Conservation (phyloP, 306 rosid genomes). For the Sechiopsis laciniata region DNA sequence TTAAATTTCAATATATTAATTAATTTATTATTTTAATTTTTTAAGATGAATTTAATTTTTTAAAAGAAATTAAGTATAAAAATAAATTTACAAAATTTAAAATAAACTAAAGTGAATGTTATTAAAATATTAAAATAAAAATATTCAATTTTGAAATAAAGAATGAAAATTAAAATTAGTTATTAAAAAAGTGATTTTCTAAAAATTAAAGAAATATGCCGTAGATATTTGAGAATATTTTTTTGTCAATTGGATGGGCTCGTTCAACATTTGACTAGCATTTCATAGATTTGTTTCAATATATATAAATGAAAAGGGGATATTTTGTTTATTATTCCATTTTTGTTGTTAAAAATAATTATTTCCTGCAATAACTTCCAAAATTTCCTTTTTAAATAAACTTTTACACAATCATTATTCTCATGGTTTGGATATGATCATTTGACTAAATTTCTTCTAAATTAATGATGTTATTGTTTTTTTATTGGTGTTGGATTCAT, state of each 20-base stretch:
- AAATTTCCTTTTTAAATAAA: not conserved
- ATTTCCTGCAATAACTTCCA: not conserved
- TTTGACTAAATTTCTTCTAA: not conserved
- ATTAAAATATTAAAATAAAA: no score
- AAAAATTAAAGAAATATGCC: not conserved
- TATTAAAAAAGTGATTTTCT: no score
- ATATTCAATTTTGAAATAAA: no score
- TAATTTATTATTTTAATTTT: no score
- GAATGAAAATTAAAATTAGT: no score
- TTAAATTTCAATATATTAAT: no score
- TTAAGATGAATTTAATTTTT: no score
- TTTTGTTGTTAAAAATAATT: not conserved
- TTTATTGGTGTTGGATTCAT: not conserved
- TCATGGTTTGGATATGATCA: not conserved
- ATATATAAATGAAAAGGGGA: not conserved
- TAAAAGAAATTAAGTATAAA: no score
- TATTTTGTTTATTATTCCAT: not conserved
- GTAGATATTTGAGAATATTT: not conserved
- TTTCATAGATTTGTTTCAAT: not conserved
- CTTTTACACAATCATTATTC: not conserved
- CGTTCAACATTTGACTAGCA: constrained; percentile 4
- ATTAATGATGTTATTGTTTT: not conserved
- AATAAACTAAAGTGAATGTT: no score
- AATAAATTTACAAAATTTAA: no score
- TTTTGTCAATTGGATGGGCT: not conserved